Evolutionary conservation across 2,329 filamentous ascomycete genomes (phyloP), one percentile per base, ranked within the genome.

Genomic region (Arthrobotrys megalospora): DNA sequence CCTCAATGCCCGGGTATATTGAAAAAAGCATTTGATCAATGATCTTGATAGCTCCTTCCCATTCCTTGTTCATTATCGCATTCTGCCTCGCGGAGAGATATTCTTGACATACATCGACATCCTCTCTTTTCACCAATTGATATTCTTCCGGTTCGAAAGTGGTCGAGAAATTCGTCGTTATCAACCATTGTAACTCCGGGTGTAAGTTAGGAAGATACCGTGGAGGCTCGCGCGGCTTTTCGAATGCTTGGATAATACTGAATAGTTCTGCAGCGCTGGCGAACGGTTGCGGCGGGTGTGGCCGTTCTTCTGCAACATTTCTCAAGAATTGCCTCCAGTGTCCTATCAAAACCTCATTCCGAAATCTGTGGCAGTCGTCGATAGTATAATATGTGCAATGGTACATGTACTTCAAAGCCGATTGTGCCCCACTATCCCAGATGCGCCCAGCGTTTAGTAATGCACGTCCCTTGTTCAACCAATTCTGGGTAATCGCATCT

Each of bases 1-100:
- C 32, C n/a, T 52, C 19, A 11, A 67, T 6, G 19, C 63, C 63
- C 16, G 48, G 63, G 21, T 67, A 67, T 24, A 55, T 34, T 8
- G 63, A 53, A n/a, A 16, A 52, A n/a, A 67, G 11, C 16, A 67
- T 19, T 24, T 41, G n/a, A n/a, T 53, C 47, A 16, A 45, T 67
- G 3, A 53, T 53, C 21, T 6, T 3, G 6, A 67, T 52, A 12
- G 48, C 63, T 8, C 1, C 8, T 6, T 7, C 14, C 63, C 63
- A 67, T 53, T 67, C n/a, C 14, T 19, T n/a, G 21, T 24, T 45
- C 8, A 32, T 14, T 3, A 67, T 67, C 6, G 63, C 63, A 4
- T 7, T 21, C 32, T 38, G 52, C 1, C 52, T 32, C 0, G 52
- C 32, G 1, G 5, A 6, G 1, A 58, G 32, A 38, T 58, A 38